Conservation (phyloP, 2,329 filamentous ascomycete genomes). For the Aspergillus jensenii region DNA sequence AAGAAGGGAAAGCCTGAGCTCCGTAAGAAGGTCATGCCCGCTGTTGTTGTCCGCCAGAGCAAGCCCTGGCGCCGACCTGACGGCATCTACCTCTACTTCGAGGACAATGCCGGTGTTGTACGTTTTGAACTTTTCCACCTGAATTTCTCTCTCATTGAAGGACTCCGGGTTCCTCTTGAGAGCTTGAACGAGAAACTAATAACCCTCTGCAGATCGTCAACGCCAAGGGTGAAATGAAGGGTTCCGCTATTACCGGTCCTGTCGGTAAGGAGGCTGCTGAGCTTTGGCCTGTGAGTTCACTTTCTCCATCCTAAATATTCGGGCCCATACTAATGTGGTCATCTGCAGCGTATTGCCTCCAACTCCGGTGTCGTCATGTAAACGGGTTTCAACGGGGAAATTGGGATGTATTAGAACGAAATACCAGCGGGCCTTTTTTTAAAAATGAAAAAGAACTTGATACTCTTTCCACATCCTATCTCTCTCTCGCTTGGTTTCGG, state of each 20-base stretch:
- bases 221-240: constrained; percentile 99
- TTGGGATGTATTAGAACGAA: constrained; percentile 17
- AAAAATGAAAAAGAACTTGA: constrained; percentile 11
- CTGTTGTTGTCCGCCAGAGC: constrained; percentile 96
- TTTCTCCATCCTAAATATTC: no score
- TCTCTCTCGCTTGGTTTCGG: background rate
- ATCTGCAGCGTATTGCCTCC: constrained; percentile 88
- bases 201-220: constrained; percentile 82
- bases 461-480: constrained; percentile 1
- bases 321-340: constrained; percentile 31
- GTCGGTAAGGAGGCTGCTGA: constrained; percentile 99
- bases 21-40: constrained; percentile 99
- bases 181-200: background rate
- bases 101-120: constrained; percentile 99
- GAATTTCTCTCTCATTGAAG: background rate
- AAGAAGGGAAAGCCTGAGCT: constrained; percentile 99
- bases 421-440: constrained; percentile 12
- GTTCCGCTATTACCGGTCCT: constrained; percentile 97
- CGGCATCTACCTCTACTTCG: constrained; percentile 99
- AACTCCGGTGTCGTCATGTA: constrained; percentile 99
- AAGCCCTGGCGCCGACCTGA: constrained; percentile 99
- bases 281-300: constrained; percentile 85
- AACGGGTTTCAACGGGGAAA: constrained; percentile 44
- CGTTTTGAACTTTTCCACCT: constrained; percentile 44
- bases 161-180: background rate